Percentiles rank a stretch among this genome's conserved stretches.
Evolutionary conservation across 495 filamentous ascomycete genomes (phyloP).

Genomic region (Cairneyella variabilis): DNA sequence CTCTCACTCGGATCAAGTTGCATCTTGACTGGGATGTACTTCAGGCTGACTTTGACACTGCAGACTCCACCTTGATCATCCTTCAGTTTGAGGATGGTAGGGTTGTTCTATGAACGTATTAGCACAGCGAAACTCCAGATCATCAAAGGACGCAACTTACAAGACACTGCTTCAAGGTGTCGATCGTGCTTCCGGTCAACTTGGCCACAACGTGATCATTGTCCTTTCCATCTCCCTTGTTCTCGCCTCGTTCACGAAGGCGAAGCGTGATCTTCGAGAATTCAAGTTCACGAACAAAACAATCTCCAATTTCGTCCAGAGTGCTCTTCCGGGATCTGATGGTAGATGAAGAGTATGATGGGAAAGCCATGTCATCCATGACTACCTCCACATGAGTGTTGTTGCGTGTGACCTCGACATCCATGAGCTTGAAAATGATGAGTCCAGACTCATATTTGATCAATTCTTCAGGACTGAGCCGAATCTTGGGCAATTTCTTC

Average conservation of each 20-base stretch:
- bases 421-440: slow-evolving; percentile 90
- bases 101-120: slow-evolving; percentile 63
- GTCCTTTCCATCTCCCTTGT: slow-evolving; percentile 63
- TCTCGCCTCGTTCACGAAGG: slow-evolving; percentile 68
- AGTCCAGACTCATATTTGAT: slow-evolving; percentile 84
- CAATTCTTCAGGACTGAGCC: slow-evolving; percentile 73
- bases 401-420: slow-evolving; percentile 72
- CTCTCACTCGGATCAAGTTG: slow-evolving; percentile 88
- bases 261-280: slow-evolving; percentile 90
- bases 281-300: slow-evolving; percentile 93
- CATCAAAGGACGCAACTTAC: slow-evolving; percentile 42
- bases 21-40: slow-evolving; percentile 94
- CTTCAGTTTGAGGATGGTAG: slow-evolving; percentile 73
- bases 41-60: slow-evolving; percentile 83
- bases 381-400: slow-evolving; percentile 81
- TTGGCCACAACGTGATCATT: slow-evolving; percentile 75
- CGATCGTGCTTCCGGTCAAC: slow-evolving; percentile 77
- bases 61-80: slow-evolving; percentile 71
- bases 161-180: slow-evolving; percentile 81
- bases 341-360: slow-evolving; percentile 76
- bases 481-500: slow-evolving; percentile 69
- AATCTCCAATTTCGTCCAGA: slow-evolving; percentile 90
- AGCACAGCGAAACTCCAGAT: slow-evolving; percentile 13
- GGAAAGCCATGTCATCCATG: slow-evolving; percentile 93
- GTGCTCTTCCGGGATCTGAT: slow-evolving; percentile 59